phyloP scores from a whole-genome alignment of 768 basidiomycete genomes.

The Chlorophyllum brunneum region DNA sequence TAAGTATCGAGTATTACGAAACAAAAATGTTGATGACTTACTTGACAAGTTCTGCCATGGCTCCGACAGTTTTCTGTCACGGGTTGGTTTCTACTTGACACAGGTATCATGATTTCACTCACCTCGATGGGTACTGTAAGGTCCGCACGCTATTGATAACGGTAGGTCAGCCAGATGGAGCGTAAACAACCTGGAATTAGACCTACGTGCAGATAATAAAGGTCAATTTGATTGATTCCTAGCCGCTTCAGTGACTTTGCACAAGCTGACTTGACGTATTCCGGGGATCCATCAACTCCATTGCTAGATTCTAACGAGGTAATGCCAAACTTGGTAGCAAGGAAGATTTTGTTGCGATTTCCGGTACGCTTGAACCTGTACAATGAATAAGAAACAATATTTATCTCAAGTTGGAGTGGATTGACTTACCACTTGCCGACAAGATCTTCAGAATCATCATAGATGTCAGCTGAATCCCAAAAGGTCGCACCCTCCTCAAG shows the following conservation, averaged over 20 bases:
- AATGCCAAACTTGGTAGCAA: constrained; percentile 50
- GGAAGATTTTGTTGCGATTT: constrained; percentile 50
- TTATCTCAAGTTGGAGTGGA: not conserved
- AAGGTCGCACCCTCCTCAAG: constrained; percentile 37
- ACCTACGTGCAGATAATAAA: constrained; percentile 40
- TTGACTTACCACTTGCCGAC: constrained; percentile 38
- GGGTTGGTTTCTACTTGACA: not conserved
- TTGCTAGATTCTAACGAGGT: constrained; percentile 13
- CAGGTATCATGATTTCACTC: not conserved
- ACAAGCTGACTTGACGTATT: constrained; percentile 34
- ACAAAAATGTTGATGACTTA: constrained; percentile 18
- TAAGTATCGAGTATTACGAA: constrained; percentile 17
- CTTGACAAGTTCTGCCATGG: constrained; percentile 52
- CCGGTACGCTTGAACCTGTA: constrained; percentile 48
- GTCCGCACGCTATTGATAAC: not conserved
- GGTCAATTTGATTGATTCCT: constrained; percentile 38
- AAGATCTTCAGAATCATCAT: constrained; percentile 20
- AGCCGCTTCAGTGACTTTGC: constrained; percentile 38
- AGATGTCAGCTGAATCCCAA: constrained; percentile 49
- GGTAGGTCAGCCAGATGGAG: not conserved
- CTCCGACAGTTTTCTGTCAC: constrained; percentile 36
- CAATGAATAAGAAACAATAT: not conserved
- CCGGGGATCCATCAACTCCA: constrained; percentile 25
- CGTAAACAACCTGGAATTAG: not conserved
- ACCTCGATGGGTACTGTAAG: not conserved